phyloP scores from a whole-genome alignment of 225 moss, liverwort and hornwort genomes.

The Sphagnum contortum region DNA sequence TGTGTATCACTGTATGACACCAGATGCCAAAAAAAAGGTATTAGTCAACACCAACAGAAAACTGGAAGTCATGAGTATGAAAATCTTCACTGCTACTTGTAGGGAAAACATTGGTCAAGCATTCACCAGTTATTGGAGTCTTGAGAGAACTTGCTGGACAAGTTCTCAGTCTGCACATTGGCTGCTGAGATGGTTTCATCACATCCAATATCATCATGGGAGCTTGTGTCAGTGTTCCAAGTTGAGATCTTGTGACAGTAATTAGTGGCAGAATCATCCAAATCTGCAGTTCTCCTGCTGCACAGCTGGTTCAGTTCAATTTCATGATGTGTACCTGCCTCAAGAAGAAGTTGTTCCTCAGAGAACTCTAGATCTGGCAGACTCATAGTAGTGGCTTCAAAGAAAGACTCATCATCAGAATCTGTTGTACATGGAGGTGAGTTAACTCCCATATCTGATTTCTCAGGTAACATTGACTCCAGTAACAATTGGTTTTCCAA shows the following conservation, averaged over 20 bases:
- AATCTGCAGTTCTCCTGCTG: background rate
- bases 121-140: background rate
- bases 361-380: conserved; percentile 26
- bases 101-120: background rate
- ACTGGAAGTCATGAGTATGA: background rate
- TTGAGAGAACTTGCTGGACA: background rate
- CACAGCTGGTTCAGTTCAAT: background rate
- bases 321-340: conserved; percentile 4
- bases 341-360: conserved; percentile 9
- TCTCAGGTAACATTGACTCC: conserved; percentile 24
- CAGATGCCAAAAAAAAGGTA: background rate
- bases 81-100: no score
- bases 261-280: background rate
- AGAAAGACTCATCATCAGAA: conserved; percentile 20
- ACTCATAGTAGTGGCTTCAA: conserved; percentile 30
- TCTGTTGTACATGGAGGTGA: conserved; percentile 19
- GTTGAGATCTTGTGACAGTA: background rate
- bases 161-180: background rate
- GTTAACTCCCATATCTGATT: background rate
- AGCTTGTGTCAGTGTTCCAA: background rate
- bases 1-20: background rate
- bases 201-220: background rate
- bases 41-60: background rate
- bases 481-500: conserved; percentile 17
- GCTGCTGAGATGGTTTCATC: background rate